These are phyloP conservation scores for Dissoconium aciculare DNA, from an alignment of 2,329 filamentous ascomycete genomes.

Conservation along the genomic window DNA sequence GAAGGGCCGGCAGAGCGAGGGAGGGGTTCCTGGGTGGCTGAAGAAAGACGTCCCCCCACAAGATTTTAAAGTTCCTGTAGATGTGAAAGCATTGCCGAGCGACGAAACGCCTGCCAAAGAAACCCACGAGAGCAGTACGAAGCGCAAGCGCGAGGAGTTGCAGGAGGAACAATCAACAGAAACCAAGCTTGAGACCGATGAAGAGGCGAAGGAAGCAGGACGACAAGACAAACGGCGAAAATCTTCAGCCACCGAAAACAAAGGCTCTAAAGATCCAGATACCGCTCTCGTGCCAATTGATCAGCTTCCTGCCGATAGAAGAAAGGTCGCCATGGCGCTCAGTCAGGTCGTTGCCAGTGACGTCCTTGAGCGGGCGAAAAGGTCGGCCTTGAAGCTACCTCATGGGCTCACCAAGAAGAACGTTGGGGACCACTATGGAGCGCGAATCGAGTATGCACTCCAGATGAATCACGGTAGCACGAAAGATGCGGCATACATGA, in stretches of 20 bases:
- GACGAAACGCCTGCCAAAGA: conserved; percentile 5
- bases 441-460: conserved; percentile 63
- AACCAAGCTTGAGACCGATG: conserved; percentile 7
- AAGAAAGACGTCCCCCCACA: conserved; percentile 17
- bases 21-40: conserved; percentile 19
- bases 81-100: conserved; percentile 4
- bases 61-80: conserved; percentile 4
- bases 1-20: conserved; percentile 22
- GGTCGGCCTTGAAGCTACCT: conserved; percentile 45
- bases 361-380: conserved; percentile 52
- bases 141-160: conserved; percentile 21
- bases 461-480: conserved; percentile 42
- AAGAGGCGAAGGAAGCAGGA: conserved; percentile 11
- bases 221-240: conserved; percentile 25
- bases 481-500: conserved; percentile 37
- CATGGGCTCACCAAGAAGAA: conserved; percentile 48
- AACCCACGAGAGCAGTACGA: conserved; percentile 14
- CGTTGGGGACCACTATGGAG: conserved; percentile 53
- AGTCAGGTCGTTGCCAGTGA: conserved; percentile 53
- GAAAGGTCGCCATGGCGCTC: conserved; percentile 54
- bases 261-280: conserved; percentile 15
- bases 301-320: conserved; percentile 49
- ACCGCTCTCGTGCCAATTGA: conserved; percentile 27
- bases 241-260: conserved; percentile 13
- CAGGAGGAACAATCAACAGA: conserved; percentile 8